These are phyloP conservation scores for Diplodia corticola DNA, from an alignment of 2,329 filamentous ascomycete species.

Conservation along the genomic window DNA sequence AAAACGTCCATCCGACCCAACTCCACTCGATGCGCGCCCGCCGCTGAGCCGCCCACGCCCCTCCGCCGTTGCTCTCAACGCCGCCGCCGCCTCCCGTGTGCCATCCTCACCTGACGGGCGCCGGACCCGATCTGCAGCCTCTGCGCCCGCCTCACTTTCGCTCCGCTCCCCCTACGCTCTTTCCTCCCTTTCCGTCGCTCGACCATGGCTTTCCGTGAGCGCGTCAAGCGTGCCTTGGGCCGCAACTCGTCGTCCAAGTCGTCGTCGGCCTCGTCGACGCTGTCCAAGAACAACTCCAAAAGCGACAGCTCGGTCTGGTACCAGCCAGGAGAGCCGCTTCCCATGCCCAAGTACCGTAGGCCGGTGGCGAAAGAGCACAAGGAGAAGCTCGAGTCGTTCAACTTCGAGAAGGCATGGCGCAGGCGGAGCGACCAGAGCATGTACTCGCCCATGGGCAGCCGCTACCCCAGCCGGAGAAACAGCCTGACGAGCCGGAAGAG, in stretches of 20 bases:
- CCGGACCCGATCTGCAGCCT: slow-evolving; percentile 2
- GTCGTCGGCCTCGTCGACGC: slow-evolving; percentile 28
- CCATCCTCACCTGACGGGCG: slow-evolving; percentile 4
- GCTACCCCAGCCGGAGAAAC: slow-evolving; percentile 45
- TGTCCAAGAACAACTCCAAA: slow-evolving; percentile 35
- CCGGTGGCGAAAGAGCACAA: slow-evolving; percentile 53
- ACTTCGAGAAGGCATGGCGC: slow-evolving; percentile 49
- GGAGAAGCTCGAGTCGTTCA: slow-evolving; percentile 51
- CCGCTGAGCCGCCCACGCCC: neutral
- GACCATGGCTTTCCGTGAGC: slow-evolving; percentile 49
- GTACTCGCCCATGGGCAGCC: slow-evolving; percentile 52
- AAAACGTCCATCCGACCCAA: neutral
- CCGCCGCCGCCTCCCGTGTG: neutral
- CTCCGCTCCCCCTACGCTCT: neutral
- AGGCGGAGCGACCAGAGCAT: slow-evolving; percentile 46
- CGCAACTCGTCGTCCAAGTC: slow-evolving; percentile 32
- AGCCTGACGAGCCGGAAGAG: slow-evolving; percentile 35
- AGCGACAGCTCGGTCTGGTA: slow-evolving; percentile 49
- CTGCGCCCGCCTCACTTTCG: slow-evolving; percentile 17
- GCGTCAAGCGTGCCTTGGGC: slow-evolving; percentile 48
- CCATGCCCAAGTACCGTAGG: slow-evolving; percentile 51
- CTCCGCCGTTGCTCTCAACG: neutral
- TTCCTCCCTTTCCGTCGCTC: neutral
- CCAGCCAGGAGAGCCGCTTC: slow-evolving; percentile 54
- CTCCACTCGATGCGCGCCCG: slow-evolving; percentile 2